These are phyloP conservation scores for Ceriops zippeliana DNA, from an alignment of 345 rosid genomes.

Conservation along the genomic window DNA sequence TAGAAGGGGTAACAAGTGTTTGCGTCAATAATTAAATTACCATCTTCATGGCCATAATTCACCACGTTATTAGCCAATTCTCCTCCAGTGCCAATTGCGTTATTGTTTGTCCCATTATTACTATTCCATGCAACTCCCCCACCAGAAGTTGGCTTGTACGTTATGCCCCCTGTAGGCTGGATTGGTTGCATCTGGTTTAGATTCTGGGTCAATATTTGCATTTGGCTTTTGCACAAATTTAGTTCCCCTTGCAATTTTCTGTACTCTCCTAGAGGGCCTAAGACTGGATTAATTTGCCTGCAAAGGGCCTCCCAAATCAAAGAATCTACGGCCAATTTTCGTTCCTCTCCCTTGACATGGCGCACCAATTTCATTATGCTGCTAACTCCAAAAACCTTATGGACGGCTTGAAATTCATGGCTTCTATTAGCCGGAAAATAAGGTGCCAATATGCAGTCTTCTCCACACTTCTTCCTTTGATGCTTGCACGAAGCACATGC, in stretches of 20 bases:
- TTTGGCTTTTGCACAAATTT: constrained; percentile 33
- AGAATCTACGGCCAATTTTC: constrained; percentile 48
- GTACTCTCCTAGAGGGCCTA: constrained; percentile 61
- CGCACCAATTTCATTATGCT: constrained; percentile 55
- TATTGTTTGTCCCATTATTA: constrained; percentile 3
- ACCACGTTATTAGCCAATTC: background rate
- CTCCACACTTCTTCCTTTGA: constrained; percentile 50
- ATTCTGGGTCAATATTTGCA: constrained; percentile 2
- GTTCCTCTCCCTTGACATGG: constrained; percentile 41
- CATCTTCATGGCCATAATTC: background rate
- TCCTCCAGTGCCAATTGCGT: no score
- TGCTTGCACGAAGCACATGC: constrained; percentile 76
- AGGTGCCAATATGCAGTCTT: constrained; percentile 43
- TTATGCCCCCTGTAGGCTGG: no score
- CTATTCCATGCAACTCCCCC: constrained; percentile 3
- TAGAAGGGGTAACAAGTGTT: constrained; percentile 22
- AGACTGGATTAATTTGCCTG: constrained; percentile 61
- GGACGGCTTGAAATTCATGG: constrained; percentile 49
- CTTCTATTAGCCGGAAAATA: constrained; percentile 45
- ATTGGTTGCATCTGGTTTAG: background rate
- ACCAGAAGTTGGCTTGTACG: background rate
- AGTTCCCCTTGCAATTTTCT: constrained; percentile 52
- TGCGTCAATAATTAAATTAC: constrained; percentile 20
- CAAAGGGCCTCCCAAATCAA: constrained; percentile 78
- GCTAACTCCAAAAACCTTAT: constrained; percentile 50